These are phyloP conservation scores for Diaporthe caulivora DNA, from an alignment of 2,329 filamentous ascomycete genomes.

Conservation along the genomic window DNA sequence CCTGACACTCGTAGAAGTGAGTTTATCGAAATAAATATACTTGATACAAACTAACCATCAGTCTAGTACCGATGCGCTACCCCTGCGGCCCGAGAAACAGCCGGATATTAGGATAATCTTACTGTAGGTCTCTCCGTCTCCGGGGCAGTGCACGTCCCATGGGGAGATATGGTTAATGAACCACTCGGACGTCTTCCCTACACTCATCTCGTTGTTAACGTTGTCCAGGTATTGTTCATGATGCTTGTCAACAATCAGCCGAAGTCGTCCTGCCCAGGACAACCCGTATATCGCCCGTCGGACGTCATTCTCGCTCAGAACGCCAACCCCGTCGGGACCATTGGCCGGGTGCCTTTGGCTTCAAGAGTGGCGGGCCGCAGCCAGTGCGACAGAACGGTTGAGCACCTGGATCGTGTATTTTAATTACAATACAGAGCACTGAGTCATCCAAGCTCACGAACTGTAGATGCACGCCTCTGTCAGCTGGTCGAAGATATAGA, in stretches of 20 bases:
- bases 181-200: neutral
- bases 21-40: neutral
- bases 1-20: neutral
- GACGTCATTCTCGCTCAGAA: neutral
- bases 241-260: neutral
- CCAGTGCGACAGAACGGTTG: neutral
- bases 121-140: neutral
- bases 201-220: neutral
- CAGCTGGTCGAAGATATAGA: neutral
- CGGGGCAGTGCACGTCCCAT: neutral
- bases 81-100: neutral
- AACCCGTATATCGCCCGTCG: neutral
- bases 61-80: neutral
- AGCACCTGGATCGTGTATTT: neutral
- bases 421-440: neutral
- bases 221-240: neutral
- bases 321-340: rapidly evolving
- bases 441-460: neutral
- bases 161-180: neutral
- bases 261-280: neutral
- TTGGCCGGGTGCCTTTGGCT: neutral
- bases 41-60: neutral
- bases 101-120: neutral
- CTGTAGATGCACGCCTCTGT: neutral
- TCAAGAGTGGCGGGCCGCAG: neutral